Base-by-base conservation (phyloP, 805 yeast genomes). In the Phaffomyces antillensis region DNA sequence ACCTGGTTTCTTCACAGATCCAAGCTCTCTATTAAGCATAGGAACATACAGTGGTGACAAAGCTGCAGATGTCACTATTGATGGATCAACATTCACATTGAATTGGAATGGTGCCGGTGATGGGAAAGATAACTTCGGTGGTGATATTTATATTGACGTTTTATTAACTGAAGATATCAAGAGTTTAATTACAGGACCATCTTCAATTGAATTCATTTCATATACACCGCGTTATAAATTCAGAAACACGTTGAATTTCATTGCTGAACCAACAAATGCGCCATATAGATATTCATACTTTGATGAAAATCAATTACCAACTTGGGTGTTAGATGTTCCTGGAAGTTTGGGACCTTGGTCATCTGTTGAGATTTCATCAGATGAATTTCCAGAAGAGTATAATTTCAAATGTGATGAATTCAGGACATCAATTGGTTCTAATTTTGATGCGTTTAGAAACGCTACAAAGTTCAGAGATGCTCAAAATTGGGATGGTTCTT, bases 321-420 rank as follows among this genome's bases (percentile, higher is more conserved):
- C 16, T n/a, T 45, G 48, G 48, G 34, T 39, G 16, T 42, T 45
- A 31, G 46, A 42, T 36, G 32, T 45, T 42, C 48, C 48, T 30
- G 46, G 42, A 7, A 26, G 44, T 6, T 30, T 45, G 18, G 44
- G 49, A 28, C 30, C 30, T 10, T 46, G 45, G 42, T 13, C 34
- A 11, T 37, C 43, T 18, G 39, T 43, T 26, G 35, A 26, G 12
- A 23, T 42, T 24, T 18, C 40, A 7, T 34, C 36, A 16, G n/a
- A 20, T 17, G 36, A 36, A 26, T 16, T 25, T 7, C 18, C 44
- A 8, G 42, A 32, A 23, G 39, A 45, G 11, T 45, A 39, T 18
- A 35, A 37, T 17, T 45, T 37, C 30, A 4, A 35, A 6, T 45
- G 48, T 36, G 43, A 33, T n/a, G 41, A 39, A 3, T 23, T 42